Conservation (phyloP, 139 green algal genomes). For the Picochlorum sp. region DNA sequence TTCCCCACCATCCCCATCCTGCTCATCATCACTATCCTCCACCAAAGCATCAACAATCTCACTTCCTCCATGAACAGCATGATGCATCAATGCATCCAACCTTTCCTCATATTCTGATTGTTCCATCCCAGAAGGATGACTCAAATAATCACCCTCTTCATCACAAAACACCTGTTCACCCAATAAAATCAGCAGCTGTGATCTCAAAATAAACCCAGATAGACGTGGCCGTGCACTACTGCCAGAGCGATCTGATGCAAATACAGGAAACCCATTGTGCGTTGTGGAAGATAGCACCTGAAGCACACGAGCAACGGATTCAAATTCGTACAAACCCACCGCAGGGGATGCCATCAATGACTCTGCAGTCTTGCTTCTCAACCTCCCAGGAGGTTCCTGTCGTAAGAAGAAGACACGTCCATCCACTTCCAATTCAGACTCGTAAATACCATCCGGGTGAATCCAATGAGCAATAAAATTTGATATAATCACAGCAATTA, state of each 20-base stretch:
- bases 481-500: conserved; percentile 66
- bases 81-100: conserved; percentile 17
- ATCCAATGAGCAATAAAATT: conserved; percentile 75
- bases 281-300: conserved; percentile 49
- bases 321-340: conserved; percentile 47
- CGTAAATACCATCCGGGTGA: conserved; percentile 78
- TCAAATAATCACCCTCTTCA: conserved; percentile 23
- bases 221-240: conserved; percentile 19
- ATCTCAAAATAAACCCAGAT: conserved; percentile 74
- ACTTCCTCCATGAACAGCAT: not conserved
- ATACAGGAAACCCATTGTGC: conserved; percentile 88
- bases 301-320: conserved; percentile 47
- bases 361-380: conserved; percentile 41
- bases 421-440: conserved; percentile 74
- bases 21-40: conserved; percentile 6
- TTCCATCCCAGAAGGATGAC: conserved; percentile 19
- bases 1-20: not conserved
- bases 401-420: conserved; percentile 69
- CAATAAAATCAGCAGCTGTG: conserved; percentile 74
- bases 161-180: conserved; percentile 31
- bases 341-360: conserved; percentile 63
- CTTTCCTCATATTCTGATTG: not conserved
- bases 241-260: not conserved
- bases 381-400: conserved; percentile 56
- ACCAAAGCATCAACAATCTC: conserved; percentile 6